Base-by-base conservation (phyloP, 768 basidiomycete genomes). In the Boletus sp. region DNA sequence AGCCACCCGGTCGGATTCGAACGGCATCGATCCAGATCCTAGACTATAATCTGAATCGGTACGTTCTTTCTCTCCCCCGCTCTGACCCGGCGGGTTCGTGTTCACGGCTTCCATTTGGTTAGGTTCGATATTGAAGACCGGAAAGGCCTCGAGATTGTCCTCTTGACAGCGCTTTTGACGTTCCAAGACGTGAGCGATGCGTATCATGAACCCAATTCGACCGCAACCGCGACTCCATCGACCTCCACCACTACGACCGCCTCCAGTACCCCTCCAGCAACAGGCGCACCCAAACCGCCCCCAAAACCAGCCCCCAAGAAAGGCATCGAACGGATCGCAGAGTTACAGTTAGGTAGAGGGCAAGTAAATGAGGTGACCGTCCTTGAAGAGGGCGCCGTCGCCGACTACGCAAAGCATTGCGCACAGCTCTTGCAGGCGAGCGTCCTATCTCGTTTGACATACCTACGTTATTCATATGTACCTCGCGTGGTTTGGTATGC, bases 71-170 rank as follows among this genome's bases (percentile, higher is more conserved):
- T 24, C 35, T 20, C 14, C 5, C 30, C 44, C 36, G 29, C n/a
- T 44, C 36, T 57, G 18, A 32, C 32, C 12, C 32, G 17, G 4
- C 7, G 47, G 30, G 32, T 20, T 48, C 14, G 2, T 47, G 2
- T 15, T 33, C 9, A 29, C 30, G 32, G 9, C 7, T n/a, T 29
- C 33, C 28, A 0, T n/a, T 8, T 18, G 15, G 11, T 47, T 52
- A 92, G 90, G 40, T 94, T 94, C 63, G 92, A 93, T 61, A 86
- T 94, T 49, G 77, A 88, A 15, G 92, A 94, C 64, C 81, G 89
- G 33, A 94, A 94, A 69, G 90, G 92, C 5, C 78, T 94, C 2
- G 92, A 94, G 69, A 89, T 94, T 39, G 83, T 89, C 50, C 81
- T 93, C 37, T 75, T 94, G 47, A 87, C 85, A 0, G 83, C 89